Conservation (phyloP, 2,329 filamentous ascomycete species). For the Thermoascus crustaceus region DNA sequence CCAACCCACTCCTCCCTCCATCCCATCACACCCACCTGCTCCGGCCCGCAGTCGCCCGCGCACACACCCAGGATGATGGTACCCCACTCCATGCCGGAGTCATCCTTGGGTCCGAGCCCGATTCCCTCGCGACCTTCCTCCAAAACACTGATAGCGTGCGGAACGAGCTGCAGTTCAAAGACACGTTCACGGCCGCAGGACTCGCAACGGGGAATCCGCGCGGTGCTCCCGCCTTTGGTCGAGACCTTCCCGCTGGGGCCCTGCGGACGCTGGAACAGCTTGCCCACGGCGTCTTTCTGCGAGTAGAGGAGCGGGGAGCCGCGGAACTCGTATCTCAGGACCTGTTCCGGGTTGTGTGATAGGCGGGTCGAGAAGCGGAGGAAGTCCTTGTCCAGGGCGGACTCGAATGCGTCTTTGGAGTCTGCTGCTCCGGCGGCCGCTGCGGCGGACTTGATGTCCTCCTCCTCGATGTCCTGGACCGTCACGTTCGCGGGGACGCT, state of each 20-base stretch:
- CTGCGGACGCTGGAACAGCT: conserved; percentile 42
- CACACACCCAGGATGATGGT: conserved; percentile 85
- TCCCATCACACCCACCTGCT: conserved; percentile 55
- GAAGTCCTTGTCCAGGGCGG: conserved; percentile 64
- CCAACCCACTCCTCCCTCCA: conserved; percentile 96
- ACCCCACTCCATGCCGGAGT: conserved; percentile 94
- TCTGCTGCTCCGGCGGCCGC: conserved; percentile 27
- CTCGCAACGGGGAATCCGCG: conserved; percentile 62
- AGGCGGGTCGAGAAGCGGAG: conserved; percentile 72
- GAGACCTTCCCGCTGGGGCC: conserved; percentile 1
- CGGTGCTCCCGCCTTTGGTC: conserved; percentile 6
- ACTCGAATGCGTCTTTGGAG: conserved; percentile 68
- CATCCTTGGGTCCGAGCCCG: conserved; percentile 51
- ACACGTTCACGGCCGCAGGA: conserved; percentile 67
- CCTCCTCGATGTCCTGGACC: conserved; percentile 30
- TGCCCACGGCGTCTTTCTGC: conserved; percentile 65
- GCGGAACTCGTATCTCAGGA: conserved; percentile 70
- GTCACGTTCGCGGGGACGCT: conserved; percentile 42
- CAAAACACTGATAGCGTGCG: conserved; percentile 80
- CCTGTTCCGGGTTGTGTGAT: conserved; percentile 73
- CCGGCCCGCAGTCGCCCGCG: conserved; percentile 64
- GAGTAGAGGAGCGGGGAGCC: conserved; percentile 73
- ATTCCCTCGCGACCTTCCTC: conserved; percentile 60
- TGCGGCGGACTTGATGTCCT: conserved; percentile 23
- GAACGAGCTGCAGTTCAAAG: conserved; percentile 89